These are phyloP conservation scores for Blastocystis sp. DNA, from an alignment of 352 stramenopile species.

Conservation along the genomic window DNA sequence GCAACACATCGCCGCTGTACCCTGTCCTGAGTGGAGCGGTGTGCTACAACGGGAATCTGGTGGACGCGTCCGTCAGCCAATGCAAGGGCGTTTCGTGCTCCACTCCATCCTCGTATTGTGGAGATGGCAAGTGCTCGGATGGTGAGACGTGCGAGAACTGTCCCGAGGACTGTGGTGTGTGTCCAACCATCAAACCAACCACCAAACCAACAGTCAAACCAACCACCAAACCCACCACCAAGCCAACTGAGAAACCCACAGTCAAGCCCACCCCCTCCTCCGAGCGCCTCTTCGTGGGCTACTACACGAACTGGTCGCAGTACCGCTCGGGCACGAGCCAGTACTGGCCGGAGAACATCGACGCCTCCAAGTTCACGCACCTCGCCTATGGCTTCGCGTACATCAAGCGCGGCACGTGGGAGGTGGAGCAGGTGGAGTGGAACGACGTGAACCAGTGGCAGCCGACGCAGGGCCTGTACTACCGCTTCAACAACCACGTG, in stretches of 20 bases:
- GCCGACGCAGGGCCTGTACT: constrained; percentile 48
- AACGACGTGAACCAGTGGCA: constrained; percentile 64
- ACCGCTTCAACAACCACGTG: constrained; percentile 55
- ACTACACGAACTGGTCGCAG: constrained; percentile 64
- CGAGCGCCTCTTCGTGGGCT: constrained; percentile 20
- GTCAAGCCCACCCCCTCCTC: not conserved
- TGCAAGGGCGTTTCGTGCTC: constrained; percentile 1
- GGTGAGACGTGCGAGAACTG: constrained; percentile 48
- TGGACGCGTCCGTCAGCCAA: constrained; percentile 9
- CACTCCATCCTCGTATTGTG: constrained; percentile 31
- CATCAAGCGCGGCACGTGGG: constrained; percentile 33
- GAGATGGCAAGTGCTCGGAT: constrained; percentile 44
- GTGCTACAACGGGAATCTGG: constrained; percentile 56
- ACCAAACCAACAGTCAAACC: constrained; percentile 20
- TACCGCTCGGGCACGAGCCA: constrained; percentile 43
- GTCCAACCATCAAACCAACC: constrained; percentile 29
- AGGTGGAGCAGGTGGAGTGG: constrained; percentile 62
- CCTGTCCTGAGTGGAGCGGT: constrained; percentile 20
- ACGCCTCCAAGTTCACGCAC: constrained; percentile 56
- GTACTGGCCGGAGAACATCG: constrained; percentile 53
- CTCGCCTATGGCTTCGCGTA: constrained; percentile 51
- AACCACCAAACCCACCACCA: constrained; percentile 13
- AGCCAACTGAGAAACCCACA: constrained; percentile 34
- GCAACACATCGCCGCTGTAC: constrained; percentile 18
- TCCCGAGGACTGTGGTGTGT: constrained; percentile 60